Conservation (phyloP, 305 asterid genomes). For the Fraxinus sp. region DNA sequence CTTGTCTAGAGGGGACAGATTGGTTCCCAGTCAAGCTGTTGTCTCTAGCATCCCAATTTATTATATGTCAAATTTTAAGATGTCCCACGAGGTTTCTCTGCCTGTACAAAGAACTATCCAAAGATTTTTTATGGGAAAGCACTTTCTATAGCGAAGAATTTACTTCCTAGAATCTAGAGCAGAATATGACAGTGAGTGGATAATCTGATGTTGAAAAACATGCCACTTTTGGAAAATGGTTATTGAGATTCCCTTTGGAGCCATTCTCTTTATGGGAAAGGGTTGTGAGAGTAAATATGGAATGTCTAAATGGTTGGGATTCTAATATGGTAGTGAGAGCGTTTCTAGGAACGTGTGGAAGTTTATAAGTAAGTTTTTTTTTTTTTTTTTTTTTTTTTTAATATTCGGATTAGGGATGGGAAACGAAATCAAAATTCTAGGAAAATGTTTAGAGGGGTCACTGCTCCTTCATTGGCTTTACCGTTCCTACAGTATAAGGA, state of each 20-base stretch:
- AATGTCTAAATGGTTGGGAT: not conserved
- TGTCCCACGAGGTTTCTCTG: not conserved
- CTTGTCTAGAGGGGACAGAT: not conserved
- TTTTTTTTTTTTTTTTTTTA: no score
- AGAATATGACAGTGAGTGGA: not conserved
- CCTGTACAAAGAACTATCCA: not conserved
- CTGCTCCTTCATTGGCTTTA: not conserved
- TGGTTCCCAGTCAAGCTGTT: not conserved
- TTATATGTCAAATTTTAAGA: not conserved
- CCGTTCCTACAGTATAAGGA: not conserved
- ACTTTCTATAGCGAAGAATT: not conserved
- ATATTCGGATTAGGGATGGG: not conserved
- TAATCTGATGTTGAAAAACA: not conserved
- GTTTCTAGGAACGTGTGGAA: not conserved
- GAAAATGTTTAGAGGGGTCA: not conserved
- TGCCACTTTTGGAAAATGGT: not conserved
- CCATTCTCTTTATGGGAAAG: not conserved
- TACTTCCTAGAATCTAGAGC: not conserved
- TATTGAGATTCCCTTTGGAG: not conserved
- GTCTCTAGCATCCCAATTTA: not conserved
- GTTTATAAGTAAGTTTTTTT: not conserved
- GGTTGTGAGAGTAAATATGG: not conserved
- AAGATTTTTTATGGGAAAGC: not conserved
- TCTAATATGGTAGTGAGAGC: not conserved
- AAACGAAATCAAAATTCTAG: not conserved